Evolutionary conservation across 2,329 filamentous ascomycete genomes (phyloP).

Genomic region (Daldinia sp.): DNA sequence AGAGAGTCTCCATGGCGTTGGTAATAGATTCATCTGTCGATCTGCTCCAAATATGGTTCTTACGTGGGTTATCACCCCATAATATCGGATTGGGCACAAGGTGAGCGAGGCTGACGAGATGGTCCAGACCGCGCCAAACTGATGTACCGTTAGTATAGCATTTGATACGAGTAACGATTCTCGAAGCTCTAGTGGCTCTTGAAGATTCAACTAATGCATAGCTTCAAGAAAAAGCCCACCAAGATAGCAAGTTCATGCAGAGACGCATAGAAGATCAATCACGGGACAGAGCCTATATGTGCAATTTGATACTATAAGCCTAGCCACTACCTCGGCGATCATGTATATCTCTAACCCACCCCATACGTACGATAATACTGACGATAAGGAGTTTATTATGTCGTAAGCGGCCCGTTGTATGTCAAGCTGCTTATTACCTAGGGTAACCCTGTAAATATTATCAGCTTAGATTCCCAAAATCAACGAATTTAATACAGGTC

Average conservation of each 20-base stretch:
- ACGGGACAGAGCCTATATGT: slow-evolving; percentile 36
- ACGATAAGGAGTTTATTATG: slow-evolving; percentile 18
- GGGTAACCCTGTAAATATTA: slow-evolving; percentile 13
- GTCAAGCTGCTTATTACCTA: neutral
- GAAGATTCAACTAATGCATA: slow-evolving; percentile 3
- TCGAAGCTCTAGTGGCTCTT: slow-evolving; percentile 10
- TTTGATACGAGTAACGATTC: slow-evolving; percentile 23
- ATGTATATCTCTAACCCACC: slow-evolving; percentile 11
- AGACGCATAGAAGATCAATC: slow-evolving; percentile 39
- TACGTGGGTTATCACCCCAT: slow-evolving; percentile 33
- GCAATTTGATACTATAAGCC: slow-evolving; percentile 22
- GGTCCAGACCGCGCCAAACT: slow-evolving; percentile 33
- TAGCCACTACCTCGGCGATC: slow-evolving; percentile 14
- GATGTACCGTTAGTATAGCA: neutral
- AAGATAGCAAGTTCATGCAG: slow-evolving; percentile 27
- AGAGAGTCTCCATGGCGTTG: slow-evolving; percentile 12
- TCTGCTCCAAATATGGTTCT: slow-evolving; percentile 32
- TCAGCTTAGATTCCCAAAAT: neutral
- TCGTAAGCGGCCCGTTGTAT: neutral
- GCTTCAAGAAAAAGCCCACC: slow-evolving; percentile 5
- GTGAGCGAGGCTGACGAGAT: slow-evolving; percentile 27
- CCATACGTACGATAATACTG: slow-evolving; percentile 12
- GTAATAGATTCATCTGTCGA: slow-evolving; percentile 34
- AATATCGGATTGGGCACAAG: slow-evolving; percentile 21
- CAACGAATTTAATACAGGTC: slow-evolving; percentile 1